Conservation (phyloP, 305 asterid species). For the Fraxinus albicans region DNA sequence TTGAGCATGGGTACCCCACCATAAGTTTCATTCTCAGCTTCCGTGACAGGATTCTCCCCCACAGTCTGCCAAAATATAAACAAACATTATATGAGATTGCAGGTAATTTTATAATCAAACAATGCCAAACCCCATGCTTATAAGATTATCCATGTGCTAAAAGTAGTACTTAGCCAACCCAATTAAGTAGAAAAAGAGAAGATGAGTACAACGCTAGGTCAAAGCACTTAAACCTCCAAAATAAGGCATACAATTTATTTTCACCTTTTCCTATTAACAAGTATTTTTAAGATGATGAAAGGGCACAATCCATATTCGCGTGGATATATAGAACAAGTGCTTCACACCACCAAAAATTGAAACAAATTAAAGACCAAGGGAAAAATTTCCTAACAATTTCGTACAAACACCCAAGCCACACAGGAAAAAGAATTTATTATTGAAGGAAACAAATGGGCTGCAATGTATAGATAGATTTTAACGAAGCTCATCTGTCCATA, state of each 20-base stretch:
- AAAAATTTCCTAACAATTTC: neutral
- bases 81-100: slow-evolving; percentile 18
- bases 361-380: neutral
- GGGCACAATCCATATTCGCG: neutral
- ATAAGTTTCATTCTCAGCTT: slow-evolving; percentile 46
- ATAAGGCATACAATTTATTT: neutral
- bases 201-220: neutral
- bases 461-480: neutral
- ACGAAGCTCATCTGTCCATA: slow-evolving; percentile 9
- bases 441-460: neutral
- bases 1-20: slow-evolving; percentile 47
- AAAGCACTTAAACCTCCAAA: neutral
- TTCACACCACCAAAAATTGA: neutral
- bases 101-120: slow-evolving; percentile 20
- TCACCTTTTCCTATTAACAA: neutral
- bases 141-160: neutral
- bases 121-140: neutral
- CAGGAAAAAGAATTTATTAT: neutral
- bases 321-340: neutral
- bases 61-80: slow-evolving; percentile 51
- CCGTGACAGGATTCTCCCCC: slow-evolving; percentile 36
- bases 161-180: neutral
- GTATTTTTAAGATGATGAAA: neutral
- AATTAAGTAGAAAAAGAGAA: slow-evolving; percentile 1
- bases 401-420: neutral